These are phyloP conservation scores for Orbilia blumenaviensis DNA, from an alignment of 2,329 filamentous ascomycete genomes.

Conservation along the genomic window DNA sequence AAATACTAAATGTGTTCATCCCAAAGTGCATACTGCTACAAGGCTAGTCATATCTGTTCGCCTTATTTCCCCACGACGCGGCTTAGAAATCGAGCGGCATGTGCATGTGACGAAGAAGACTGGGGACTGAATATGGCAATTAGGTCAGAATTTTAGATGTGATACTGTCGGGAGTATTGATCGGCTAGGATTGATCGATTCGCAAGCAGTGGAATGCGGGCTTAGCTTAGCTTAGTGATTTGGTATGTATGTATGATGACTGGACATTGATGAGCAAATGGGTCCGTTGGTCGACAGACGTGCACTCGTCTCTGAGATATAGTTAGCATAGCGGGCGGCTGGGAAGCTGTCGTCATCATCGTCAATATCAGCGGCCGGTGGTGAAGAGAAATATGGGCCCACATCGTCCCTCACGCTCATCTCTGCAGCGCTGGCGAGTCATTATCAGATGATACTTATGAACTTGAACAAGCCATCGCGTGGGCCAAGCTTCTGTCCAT, in stretches of 20 bases:
- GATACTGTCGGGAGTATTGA: constrained; percentile 31
- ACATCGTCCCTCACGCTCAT: not conserved
- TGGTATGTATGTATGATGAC: constrained; percentile 4
- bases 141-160: constrained; percentile 14
- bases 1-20: constrained; percentile 39
- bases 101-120: constrained; percentile 30
- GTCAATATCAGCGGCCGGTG: not conserved
- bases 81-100: constrained; percentile 34
- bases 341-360: constrained; percentile 40
- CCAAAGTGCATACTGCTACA: constrained; percentile 41
- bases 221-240: constrained; percentile 18
- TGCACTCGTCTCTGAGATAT: constrained; percentile 10
- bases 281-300: not conserved
- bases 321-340: constrained; percentile 9
- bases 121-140: not conserved
- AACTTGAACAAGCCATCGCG: not conserved
- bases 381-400: constrained; percentile 14
- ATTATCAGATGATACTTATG: constrained; percentile 42
- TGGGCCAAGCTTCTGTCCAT: constrained; percentile 9
- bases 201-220: not conserved
- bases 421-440: constrained; percentile 23
- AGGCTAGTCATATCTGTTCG: constrained; percentile 25
- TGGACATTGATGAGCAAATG: not conserved
- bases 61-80: constrained; percentile 47
- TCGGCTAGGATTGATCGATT: constrained; percentile 25